Conservation (phyloP, 176 grass and related monocot species). For the barley (Hordeum vulgare) region MorexV3_pseudomolecules_assembly NC_058519.1:64076625-64077124, state of each 20-base stretch:
- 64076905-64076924: background rate
- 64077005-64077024: background rate
- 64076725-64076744: constrained; percentile 52
- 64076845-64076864: background rate
- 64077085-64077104: background rate
- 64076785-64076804: background rate
- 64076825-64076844: background rate
- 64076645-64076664: constrained; percentile 10
- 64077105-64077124: background rate
- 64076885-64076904: constrained; percentile 2
- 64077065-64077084: constrained; percentile 4
- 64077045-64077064: constrained; percentile 1
- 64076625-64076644: constrained; percentile 1
- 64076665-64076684: constrained; percentile 89
- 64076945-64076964: background rate
- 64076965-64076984: background rate
- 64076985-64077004: background rate
- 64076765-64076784: background rate
- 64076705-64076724: constrained; percentile 93
- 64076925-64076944: background rate
- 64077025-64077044: background rate
- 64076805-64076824: background rate
- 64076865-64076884: background rate
- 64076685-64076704: constrained; percentile 71
- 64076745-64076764: background rate